Conservation (phyloP, 495 filamentous ascomycete species). For the Penicillium steckii region DNA sequence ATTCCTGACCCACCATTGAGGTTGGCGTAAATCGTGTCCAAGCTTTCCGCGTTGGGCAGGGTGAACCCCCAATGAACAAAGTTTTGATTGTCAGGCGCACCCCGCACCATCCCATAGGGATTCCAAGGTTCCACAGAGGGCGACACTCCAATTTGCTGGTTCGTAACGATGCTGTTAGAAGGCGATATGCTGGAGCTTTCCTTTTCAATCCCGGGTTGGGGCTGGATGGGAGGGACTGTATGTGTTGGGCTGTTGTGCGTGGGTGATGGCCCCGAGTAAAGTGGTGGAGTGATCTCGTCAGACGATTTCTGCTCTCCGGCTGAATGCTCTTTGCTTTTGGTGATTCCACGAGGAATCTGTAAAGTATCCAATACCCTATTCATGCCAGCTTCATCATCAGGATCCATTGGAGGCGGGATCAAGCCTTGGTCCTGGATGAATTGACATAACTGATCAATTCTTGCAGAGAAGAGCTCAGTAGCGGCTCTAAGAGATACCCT, state of each 20-base stretch:
- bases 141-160: constrained; percentile 8
- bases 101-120: constrained; percentile 25
- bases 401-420: constrained; percentile 40
- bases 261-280: constrained; percentile 10
- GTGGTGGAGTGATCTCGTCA: background rate
- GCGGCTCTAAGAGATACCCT: constrained; percentile 50
- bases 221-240: constrained; percentile 14
- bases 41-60: constrained; percentile 42
- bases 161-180: constrained; percentile 13
- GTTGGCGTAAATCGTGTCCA: constrained; percentile 42
- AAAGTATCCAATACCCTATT: constrained; percentile 46
- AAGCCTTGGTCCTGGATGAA: constrained; percentile 47
- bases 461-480: constrained; percentile 46
- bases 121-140: constrained; percentile 22
- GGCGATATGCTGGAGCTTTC: constrained; percentile 9
- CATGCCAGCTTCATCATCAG: constrained; percentile 45
- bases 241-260: constrained; percentile 17
- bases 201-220: constrained; percentile 1
- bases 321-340: constrained; percentile 7
- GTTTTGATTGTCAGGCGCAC: constrained; percentile 23
- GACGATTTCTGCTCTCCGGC: background rate
- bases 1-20: constrained; percentile 21
- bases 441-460: constrained; percentile 47
- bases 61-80: constrained; percentile 40
- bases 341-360: constrained; percentile 36